Evolutionary conservation across 2,329 filamentous ascomycete species (phyloP).

Genomic region (Hypomyces perniciosus): DNA sequence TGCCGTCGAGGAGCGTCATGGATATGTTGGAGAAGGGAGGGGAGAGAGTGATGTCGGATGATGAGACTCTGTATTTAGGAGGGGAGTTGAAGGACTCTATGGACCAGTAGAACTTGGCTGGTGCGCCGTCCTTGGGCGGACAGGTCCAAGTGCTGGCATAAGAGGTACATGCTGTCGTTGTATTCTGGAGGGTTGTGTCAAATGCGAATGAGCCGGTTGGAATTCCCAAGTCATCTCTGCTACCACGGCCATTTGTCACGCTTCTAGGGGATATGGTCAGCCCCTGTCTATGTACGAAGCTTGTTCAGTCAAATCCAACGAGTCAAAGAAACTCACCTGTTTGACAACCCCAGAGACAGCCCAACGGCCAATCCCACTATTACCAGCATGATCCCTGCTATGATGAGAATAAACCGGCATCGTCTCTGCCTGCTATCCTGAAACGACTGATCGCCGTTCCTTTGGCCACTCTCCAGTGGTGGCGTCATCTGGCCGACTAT

Average conservation of each 20-base stretch:
- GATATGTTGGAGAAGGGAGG: conserved; percentile 49
- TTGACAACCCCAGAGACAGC: conserved; percentile 33
- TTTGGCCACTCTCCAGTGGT: conserved; percentile 2
- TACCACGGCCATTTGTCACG: neutral
- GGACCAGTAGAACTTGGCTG: conserved; percentile 56
- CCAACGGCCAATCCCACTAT: conserved; percentile 35
- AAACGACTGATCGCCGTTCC: conserved; percentile 14
- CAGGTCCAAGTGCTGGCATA: conserved; percentile 56
- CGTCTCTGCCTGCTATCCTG: conserved; percentile 21
- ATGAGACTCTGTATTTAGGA: conserved; percentile 47
- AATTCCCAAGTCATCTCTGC: conserved; percentile 31
- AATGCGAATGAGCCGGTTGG: conserved; percentile 59
- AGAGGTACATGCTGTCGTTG: conserved; percentile 51
- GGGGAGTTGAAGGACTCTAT: conserved; percentile 38
- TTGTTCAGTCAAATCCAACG: neutral
- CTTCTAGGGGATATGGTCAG: neutral
- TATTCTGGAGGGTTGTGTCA: conserved; percentile 49
- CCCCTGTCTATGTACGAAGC: neutral
- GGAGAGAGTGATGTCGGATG: conserved; percentile 48
- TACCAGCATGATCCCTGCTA: conserved; percentile 25
- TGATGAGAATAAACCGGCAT: conserved; percentile 26
- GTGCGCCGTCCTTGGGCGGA: conserved; percentile 40
- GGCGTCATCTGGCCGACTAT: conserved; percentile 9
- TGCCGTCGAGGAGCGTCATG: conserved; percentile 43
- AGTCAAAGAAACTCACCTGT: conserved; percentile 24